These are phyloP conservation scores for Entomortierella lignicola DNA, from an alignment of 192 early-diverging fungal species.

Conservation along the genomic window DNA sequence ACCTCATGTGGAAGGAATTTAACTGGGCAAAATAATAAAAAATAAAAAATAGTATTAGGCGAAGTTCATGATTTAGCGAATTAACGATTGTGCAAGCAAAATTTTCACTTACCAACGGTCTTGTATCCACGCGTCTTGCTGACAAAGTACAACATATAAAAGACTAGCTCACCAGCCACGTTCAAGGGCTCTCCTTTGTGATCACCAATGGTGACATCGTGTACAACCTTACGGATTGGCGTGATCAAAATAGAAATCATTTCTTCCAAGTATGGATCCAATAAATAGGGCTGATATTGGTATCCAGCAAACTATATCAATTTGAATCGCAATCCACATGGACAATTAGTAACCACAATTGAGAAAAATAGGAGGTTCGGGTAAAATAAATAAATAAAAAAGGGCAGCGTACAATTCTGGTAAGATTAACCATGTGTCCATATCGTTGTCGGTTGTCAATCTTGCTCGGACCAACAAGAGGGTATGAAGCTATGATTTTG, in stretches of 20 bases:
- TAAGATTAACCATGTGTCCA: slow-evolving; percentile 9
- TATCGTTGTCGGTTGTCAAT: slow-evolving; percentile 24
- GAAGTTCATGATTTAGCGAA: too few relatives aligned
- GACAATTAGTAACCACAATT: neutral
- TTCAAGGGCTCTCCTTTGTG: slow-evolving; percentile 25
- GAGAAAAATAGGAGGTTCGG: neutral
- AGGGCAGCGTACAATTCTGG: slow-evolving; percentile 4
- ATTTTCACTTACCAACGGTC: slow-evolving; percentile 70
- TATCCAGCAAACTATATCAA: slow-evolving; percentile 62
- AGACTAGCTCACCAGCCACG: slow-evolving; percentile 31
- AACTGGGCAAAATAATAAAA: slow-evolving; percentile 58
- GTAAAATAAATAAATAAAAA: neutral
- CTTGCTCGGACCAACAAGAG: slow-evolving; percentile 18
- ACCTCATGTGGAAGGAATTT: slow-evolving; percentile 94
- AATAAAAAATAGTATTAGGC: too few relatives aligned
- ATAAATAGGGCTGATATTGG: slow-evolving; percentile 81
- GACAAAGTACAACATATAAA: slow-evolving; percentile 78
- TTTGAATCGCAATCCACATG: neutral
- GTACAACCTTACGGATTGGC: slow-evolving; percentile 57
- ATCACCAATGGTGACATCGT: slow-evolving; percentile 30
- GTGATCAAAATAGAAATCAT: slow-evolving; percentile 71
- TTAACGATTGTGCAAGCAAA: too few relatives aligned
- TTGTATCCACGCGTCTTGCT: slow-evolving; percentile 93
- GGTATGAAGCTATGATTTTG: slow-evolving; percentile 14
- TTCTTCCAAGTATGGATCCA: slow-evolving; percentile 79